Evolutionary conservation across 164 flowering plant genomes (phyloP), one percentile per base, ranked within the genome.

Genomic region (Nymphaea colorata): DNA sequence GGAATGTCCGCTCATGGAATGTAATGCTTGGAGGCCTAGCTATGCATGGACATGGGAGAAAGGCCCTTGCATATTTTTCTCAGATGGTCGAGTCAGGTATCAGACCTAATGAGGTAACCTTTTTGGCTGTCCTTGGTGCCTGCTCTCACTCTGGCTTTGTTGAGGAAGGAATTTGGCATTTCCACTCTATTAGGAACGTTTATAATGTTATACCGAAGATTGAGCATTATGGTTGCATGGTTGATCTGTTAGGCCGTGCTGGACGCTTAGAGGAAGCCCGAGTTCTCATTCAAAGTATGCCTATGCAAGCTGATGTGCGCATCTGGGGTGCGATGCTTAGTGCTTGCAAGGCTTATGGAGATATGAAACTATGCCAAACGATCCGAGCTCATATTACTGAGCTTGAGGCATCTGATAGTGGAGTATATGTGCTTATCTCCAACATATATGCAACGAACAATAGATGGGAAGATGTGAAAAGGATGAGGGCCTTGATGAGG

Each of bases 81-180:
- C 68, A 67, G 61, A 81, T 84, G 87, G 64, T 70, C 41, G 44
- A 25, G 17, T 41, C 51, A 14, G 81, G 78, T 51, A 42, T 59
- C 15, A 75, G 18, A 72, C 87, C 90, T 0, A 81, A 80, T 68
- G 85, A 79, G 67, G 78, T 84, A 61, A 84, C 85, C 41, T 81
- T 79, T 70, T 71, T 82, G n/a, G 84, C 80, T n/a, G 69, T 86
- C 55, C 76, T 84, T 44, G 79, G 78, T 62, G 84, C 87, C 44
- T 84, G 86, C 66, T 79, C 82, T 67, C 87, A 82, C 70, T 79
- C 82, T n/a, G 87, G 90, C 6, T 71, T 84, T 67, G 85, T 84
- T 61, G 82, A 80, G 41, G 81, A 80, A 70, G 84, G 87, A 12
- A 78, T 69, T 43, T 44, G 51, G 55, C 69, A 71, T 66, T 82